Evolutionary conservation across 768 basidiomycete genomes (phyloP), one percentile per base, ranked within the genome.

Genomic region (Hortiboletus flavorubellus): DNA sequence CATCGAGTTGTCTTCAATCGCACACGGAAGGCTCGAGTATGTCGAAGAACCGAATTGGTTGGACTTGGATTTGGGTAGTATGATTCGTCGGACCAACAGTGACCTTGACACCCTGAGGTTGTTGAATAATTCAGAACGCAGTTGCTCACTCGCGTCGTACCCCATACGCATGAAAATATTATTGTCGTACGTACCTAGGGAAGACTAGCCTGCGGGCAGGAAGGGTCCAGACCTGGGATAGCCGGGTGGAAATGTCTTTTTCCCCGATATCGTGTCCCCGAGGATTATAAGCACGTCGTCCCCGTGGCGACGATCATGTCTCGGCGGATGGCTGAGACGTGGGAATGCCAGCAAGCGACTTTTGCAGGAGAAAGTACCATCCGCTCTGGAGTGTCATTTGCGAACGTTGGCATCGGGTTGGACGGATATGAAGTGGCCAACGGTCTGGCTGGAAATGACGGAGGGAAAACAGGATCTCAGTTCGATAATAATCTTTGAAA

Each of bases 211-310:
- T 2, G 35, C 40, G 7, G 89, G 89, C 30, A 91, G 66, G 9
- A 67, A 64, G 5, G 5, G 57, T 49, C 86, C 85, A 87, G 38
- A 86, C 48, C 23, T 52, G 54, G 49, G 59, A 54, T 42, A 81
- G 64, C 29, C 80, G 77, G 16, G 63, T 51, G 7, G 71, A 59
- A 12, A 87, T 78, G 59, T 89, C 81, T 31, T 68, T 73, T 70
- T 91, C 89, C 81, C 91, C 86, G 10, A 91, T 73, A 58, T 91
- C 90, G 64, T 91, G 64, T 91, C 90, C 68, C 91, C 89, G 8
- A 90, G 72, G n/a, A 91, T 75, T 9, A 90, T 53, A 0, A 76
- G 73, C 2, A 79, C 73, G 9, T 74, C 74, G 53, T 72, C 61
- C 4, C 46, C 48, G 15, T 43, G 64, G 43, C 30, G 46, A n/a